Percentiles rank a stretch among this genome's conserved stretches.
These are phyloP conservation scores for Echria macrotheca DNA, from an alignment of 495 filamentous ascomycete genomes.

Conservation along the genomic window DNA sequence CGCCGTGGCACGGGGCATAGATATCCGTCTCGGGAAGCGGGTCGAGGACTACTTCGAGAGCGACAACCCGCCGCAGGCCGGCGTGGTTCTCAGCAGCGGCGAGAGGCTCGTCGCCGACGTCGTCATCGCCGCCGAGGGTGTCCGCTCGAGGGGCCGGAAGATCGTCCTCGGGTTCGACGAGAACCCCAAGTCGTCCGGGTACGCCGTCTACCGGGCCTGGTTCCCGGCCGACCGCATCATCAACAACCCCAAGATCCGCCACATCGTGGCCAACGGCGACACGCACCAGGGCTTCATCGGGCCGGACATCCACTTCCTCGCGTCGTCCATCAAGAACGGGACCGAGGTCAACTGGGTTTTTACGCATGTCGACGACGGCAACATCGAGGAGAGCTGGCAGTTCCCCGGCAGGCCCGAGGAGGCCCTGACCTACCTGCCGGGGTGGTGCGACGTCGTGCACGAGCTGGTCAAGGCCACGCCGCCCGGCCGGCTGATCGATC, in stretches of 20 bases:
- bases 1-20: slow-evolving; percentile 49
- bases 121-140: slow-evolving; percentile 59
- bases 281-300: slow-evolving; percentile 57
- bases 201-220: slow-evolving; percentile 57
- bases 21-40: slow-evolving; percentile 49
- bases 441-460: slow-evolving; percentile 60
- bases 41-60: slow-evolving; percentile 59
- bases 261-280: slow-evolving; percentile 60
- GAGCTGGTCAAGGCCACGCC: slow-evolving; percentile 57
- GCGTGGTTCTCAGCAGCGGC: slow-evolving; percentile 46
- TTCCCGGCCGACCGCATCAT: slow-evolving; percentile 55
- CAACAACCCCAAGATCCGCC: slow-evolving; percentile 55
- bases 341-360: slow-evolving; percentile 66
- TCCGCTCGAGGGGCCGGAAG: slow-evolving; percentile 53
- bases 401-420: slow-evolving; percentile 56
- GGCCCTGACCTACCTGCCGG: slow-evolving; percentile 52
- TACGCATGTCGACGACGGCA: slow-evolving; percentile 48
- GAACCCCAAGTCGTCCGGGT: slow-evolving; percentile 53
- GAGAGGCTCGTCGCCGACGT: slow-evolving; percentile 50
- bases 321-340: slow-evolving; percentile 55
- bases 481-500: slow-evolving; percentile 55
- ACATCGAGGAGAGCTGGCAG: slow-evolving; percentile 58
- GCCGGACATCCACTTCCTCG: slow-evolving; percentile 60
- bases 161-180: slow-evolving; percentile 60
- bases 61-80: slow-evolving; percentile 40